A percentile compares a stretch with the other conserved stretches of the same genome.
phyloP scores from a whole-genome alignment of 345 rosid species.

The Barbarea vulgaris region DNA sequence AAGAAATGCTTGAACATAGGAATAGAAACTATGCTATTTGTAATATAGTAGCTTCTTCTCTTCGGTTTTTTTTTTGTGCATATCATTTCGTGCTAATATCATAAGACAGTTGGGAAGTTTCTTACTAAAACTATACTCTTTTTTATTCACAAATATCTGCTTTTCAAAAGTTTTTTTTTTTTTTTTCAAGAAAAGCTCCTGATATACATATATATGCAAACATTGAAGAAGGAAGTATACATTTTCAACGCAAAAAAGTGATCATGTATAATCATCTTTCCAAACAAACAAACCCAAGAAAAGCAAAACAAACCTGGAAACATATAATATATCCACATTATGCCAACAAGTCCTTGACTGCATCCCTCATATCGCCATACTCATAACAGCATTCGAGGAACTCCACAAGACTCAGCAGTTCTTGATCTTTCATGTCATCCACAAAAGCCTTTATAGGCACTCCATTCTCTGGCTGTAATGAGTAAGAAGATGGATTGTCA shows the following conservation, averaged over 20 bases:
- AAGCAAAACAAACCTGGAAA: neutral
- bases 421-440: constrained; percentile 57
- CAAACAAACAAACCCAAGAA: neutral
- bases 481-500: constrained; percentile 77
- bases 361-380: constrained; percentile 73
- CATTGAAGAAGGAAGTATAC: constrained; percentile 14
- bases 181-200: neutral
- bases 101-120: neutral
- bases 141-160: constrained; percentile 7
- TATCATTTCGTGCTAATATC: neutral
- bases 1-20: neutral
- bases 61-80: neutral
- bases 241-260: constrained; percentile 28
- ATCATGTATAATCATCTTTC: neutral
- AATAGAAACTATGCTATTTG: neutral
- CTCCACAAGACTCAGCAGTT: constrained; percentile 52
- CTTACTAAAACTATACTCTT: constrained; percentile 15
- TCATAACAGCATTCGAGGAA: constrained; percentile 55
- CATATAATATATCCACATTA: constrained; percentile 5
- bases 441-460: constrained; percentile 67
- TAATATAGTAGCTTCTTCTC: neutral
- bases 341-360: constrained; percentile 49
- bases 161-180: neutral
- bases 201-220: constrained; percentile 10
- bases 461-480: constrained; percentile 75